phyloP scores from a whole-genome alignment of 169 alveolate species.

The Cryptosporidium parvum region DNA sequence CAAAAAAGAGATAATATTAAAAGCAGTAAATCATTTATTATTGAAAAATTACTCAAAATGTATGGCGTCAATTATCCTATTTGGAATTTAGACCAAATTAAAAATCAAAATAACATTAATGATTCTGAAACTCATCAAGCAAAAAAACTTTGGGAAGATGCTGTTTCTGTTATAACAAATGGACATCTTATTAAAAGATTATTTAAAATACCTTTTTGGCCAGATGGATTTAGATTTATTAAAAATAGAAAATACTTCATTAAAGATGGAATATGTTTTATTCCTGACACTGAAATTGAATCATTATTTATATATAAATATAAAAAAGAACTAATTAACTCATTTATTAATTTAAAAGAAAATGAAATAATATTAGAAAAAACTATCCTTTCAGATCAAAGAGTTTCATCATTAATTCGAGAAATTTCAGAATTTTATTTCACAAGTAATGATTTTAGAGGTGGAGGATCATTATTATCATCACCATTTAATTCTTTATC shows the following conservation, averaged over 20 bases:
- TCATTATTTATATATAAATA: slow-evolving; percentile 23
- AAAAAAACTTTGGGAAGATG: slow-evolving; percentile 30
- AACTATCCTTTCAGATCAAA: slow-evolving; percentile 49
- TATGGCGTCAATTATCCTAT: slow-evolving; percentile 51
- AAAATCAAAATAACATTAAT: neutral
- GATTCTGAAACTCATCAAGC: neutral
- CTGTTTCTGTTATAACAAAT: slow-evolving; percentile 37
- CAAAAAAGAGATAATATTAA: slow-evolving; percentile 32
- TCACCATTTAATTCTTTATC: neutral
- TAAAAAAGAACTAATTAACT: slow-evolving; percentile 18
- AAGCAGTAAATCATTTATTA: slow-evolving; percentile 12
- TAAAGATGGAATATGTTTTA: slow-evolving; percentile 60
- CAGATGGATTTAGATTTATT: slow-evolving; percentile 63
- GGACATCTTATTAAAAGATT: slow-evolving; percentile 38
- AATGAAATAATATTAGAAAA: slow-evolving; percentile 49
- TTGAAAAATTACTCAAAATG: slow-evolving; percentile 29
- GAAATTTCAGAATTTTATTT: slow-evolving; percentile 18
- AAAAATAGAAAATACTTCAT: slow-evolving; percentile 48
- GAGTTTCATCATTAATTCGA: slow-evolving; percentile 55
- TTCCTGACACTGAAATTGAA: slow-evolving; percentile 67
- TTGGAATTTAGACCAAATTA: slow-evolving; percentile 13
- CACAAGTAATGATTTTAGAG: slow-evolving; percentile 5
- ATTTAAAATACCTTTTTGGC: slow-evolving; percentile 69
- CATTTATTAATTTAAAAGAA: slow-evolving; percentile 45
- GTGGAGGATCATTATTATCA: too few species aligned